phyloP scores from a whole-genome alignment of 345 rosid genomes.

The Salix exigua region DNA sequence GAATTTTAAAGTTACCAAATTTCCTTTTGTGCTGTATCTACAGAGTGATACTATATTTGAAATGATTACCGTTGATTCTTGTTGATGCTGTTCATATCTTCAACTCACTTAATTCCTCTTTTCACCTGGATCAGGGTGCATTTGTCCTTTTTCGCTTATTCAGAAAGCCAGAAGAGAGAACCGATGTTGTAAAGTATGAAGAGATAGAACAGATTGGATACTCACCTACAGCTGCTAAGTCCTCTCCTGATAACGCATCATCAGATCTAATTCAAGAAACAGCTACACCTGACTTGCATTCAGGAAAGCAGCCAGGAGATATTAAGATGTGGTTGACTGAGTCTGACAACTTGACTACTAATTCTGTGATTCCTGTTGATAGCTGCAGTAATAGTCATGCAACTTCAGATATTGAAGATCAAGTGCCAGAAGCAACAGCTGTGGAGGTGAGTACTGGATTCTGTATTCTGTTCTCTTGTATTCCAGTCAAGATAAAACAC shows the following conservation, averaged over 20 bases:
- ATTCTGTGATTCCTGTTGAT: slow-evolving; percentile 28
- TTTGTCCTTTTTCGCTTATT: slow-evolving; percentile 85
- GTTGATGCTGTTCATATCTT: neutral
- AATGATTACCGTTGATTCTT: neutral
- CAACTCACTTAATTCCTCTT: slow-evolving; percentile 1
- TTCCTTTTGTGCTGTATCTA: neutral
- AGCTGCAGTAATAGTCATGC: slow-evolving; percentile 45
- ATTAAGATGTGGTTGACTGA: slow-evolving; percentile 30
- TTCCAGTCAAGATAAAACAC: neutral
- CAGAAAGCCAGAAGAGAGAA: slow-evolving; percentile 59
- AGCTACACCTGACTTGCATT: slow-evolving; percentile 24
- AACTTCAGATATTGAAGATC: slow-evolving; percentile 54
- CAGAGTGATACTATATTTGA: neutral
- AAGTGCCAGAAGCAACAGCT: slow-evolving; percentile 30
- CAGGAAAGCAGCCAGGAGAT: slow-evolving; percentile 26
- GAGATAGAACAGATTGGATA: slow-evolving; percentile 46
- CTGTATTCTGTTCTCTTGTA: neutral
- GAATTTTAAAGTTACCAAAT: neutral
- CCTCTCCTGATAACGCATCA: slow-evolving; percentile 57
- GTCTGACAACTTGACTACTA: slow-evolving; percentile 26
- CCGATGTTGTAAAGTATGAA: slow-evolving; percentile 39
- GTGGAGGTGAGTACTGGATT: slow-evolving; percentile 38
- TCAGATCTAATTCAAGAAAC: slow-evolving; percentile 65
- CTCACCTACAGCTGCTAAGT: slow-evolving; percentile 52
- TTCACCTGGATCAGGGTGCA: slow-evolving; percentile 40